These are phyloP conservation scores for Chloris gayana DNA, from an alignment of 176 grass and related monocot genomes.

Conservation along the genomic window DNA sequence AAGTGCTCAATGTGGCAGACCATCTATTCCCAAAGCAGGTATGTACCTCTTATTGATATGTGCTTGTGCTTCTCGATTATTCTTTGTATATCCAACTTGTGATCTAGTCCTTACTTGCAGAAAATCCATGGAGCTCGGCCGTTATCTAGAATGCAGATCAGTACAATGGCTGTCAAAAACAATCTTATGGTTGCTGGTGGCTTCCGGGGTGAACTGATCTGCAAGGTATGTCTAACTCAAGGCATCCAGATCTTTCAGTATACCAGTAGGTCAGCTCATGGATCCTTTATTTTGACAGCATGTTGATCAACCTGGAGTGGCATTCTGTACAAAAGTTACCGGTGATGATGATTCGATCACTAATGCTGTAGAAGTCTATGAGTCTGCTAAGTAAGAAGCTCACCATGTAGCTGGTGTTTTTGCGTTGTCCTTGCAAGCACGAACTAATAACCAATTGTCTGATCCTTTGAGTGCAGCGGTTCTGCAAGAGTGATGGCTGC, in stretches of 20 bases:
- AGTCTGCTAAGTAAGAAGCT: conserved; percentile 57
- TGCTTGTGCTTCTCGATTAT: not conserved
- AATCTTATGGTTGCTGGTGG: conserved; percentile 71
- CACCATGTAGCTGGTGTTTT: not conserved
- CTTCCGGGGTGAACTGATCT: conserved; percentile 83
- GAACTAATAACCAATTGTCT: not conserved
- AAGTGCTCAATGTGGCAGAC: conserved; percentile 56
- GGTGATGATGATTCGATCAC: conserved; percentile 64
- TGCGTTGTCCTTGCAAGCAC: not conserved
- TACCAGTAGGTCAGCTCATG: not conserved
- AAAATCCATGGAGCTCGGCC: conserved; percentile 38
- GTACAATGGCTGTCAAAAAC: conserved; percentile 59
- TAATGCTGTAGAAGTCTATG: conserved; percentile 63
- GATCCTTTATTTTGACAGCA: conserved; percentile 38
- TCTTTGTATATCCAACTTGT: not conserved
- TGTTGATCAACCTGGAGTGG: conserved; percentile 56
- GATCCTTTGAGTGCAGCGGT: conserved; percentile 44
- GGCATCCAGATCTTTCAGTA: not conserved
- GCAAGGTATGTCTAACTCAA: conserved; percentile 49
- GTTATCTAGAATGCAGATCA: conserved; percentile 69
- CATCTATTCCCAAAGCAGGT: conserved; percentile 56
- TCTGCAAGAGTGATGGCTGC: conserved; percentile 49
- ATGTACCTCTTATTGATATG: not conserved
- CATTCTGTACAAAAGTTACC: conserved; percentile 62
- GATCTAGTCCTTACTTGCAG: conserved; percentile 28